A percentile compares a stretch with the other conserved stretches of the same genome.
Evolutionary conservation across 352 stramenopile genomes (phyloP).

Genomic region (Pythium biforme): DNA sequence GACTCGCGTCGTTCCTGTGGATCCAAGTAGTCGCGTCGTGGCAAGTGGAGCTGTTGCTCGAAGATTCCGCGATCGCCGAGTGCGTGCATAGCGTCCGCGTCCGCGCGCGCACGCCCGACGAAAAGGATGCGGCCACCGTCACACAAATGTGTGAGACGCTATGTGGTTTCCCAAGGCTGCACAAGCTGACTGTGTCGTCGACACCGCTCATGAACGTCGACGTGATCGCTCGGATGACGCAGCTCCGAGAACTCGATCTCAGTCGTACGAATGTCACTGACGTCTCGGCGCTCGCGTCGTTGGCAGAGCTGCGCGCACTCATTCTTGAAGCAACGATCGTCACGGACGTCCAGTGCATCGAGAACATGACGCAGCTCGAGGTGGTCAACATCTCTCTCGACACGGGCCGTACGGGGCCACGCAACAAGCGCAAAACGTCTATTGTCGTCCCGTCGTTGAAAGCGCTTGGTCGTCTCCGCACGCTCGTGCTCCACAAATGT

Average conservation of each 20-base stretch:
- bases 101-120: background rate
- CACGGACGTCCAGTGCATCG: constrained; percentile 1
- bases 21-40: constrained; percentile 1
- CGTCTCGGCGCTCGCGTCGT: background rate
- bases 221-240: background rate
- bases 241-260: constrained; percentile 11
- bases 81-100: background rate
- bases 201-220: background rate
- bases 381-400: background rate
- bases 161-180: background rate
- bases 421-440: background rate
- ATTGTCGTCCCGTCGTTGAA: background rate
- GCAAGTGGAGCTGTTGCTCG: background rate
- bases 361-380: background rate
- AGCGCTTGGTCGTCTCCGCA: background rate
- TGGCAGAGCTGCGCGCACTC: background rate
- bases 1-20: background rate
- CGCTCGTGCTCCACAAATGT: background rate
- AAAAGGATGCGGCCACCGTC: background rate
- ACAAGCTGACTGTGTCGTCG: constrained; percentile 1
- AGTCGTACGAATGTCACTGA: background rate
- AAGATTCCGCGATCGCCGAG: background rate
- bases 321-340: background rate
- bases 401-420: background rate
- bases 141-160: background rate